Evolutionary conservation across 768 basidiomycete species (phyloP).

Genomic region (Phaeolepiota aurea): DNA sequence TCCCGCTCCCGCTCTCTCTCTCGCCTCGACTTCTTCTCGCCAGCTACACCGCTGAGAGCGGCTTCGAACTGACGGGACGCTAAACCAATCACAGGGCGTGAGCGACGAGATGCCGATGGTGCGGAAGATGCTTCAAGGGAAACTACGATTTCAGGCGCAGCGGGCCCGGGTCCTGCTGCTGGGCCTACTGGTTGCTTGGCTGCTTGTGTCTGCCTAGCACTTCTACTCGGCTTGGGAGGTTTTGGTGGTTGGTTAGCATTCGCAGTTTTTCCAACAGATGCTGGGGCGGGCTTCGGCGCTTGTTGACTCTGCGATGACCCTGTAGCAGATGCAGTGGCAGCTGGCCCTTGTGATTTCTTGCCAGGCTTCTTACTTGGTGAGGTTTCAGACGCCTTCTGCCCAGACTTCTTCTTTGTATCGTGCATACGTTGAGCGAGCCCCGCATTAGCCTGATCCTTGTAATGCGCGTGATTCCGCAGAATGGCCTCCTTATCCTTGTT

Average conservation of each 20-base stretch:
- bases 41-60: conserved; percentile 53
- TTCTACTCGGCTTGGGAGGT: conserved; percentile 13
- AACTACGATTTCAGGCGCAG: conserved; percentile 6
- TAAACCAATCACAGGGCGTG: conserved; percentile 53
- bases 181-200: conserved; percentile 2
- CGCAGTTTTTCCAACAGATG: background rate
- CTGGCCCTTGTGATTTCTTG: conserved; percentile 1
- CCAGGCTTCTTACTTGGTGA: conserved; percentile 7
- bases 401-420: conserved; percentile 22
- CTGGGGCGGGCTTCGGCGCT: background rate
- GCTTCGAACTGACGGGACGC: conserved; percentile 67
- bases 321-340: conserved; percentile 1
- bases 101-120: conserved; percentile 26
- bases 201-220: conserved; percentile 5
- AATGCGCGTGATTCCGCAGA: conserved; percentile 64
- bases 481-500: conserved; percentile 70
- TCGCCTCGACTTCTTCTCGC: conserved; percentile 17
- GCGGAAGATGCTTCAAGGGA: conserved; percentile 12
- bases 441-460: conserved; percentile 39
- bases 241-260: conserved; percentile 7
- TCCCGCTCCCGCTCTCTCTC: conserved; percentile 16
- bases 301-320: conserved; percentile 5
- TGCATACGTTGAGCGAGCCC: conserved; percentile 25
- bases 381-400: conserved; percentile 8
- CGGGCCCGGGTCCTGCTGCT: conserved; percentile 8